Conservation (phyloP, 495 filamentous ascomycete genomes). For the Aspergillus ostianus region DNA sequence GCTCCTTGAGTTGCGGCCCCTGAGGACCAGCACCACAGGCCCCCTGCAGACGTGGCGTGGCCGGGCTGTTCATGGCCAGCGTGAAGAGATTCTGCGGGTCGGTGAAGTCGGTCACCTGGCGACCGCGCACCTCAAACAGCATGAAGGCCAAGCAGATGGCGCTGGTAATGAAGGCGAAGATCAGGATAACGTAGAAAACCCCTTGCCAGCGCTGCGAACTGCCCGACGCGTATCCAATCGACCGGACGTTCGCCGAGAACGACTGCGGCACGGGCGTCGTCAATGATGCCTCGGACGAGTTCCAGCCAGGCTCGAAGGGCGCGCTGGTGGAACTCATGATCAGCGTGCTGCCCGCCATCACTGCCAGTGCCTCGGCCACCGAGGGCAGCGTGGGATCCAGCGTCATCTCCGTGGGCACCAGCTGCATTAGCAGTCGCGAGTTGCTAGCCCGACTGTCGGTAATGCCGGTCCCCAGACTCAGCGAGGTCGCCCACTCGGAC, state of each 20-base stretch:
- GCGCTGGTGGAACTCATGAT: constrained; percentile 50
- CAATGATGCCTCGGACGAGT: constrained; percentile 41
- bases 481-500: constrained; percentile 50
- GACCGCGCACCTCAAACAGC: constrained; percentile 43
- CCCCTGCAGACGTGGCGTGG: constrained; percentile 51
- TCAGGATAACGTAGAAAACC: constrained; percentile 62
- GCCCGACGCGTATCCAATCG: constrained; percentile 63
- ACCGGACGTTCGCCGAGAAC: constrained; percentile 57
- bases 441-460: constrained; percentile 58
- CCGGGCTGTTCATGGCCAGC: constrained; percentile 66
- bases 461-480: constrained; percentile 61
- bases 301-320: constrained; percentile 59
- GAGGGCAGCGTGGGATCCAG: constrained; percentile 52
- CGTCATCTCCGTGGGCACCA: constrained; percentile 29
- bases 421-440: constrained; percentile 60
- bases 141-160: constrained; percentile 59
- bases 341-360: constrained; percentile 62
- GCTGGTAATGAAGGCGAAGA: constrained; percentile 61
- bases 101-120: constrained; percentile 70
- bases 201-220: constrained; percentile 54
- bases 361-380: constrained; percentile 64
- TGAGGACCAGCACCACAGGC: constrained; percentile 64
- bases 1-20: constrained; percentile 49
- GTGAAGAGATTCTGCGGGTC: constrained; percentile 72
- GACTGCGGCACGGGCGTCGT: constrained; percentile 38